Evolutionary conservation across 1,284 basidiomycete genomes (phyloP).

Genomic region (Stygiomarasmius scandens): DNA sequence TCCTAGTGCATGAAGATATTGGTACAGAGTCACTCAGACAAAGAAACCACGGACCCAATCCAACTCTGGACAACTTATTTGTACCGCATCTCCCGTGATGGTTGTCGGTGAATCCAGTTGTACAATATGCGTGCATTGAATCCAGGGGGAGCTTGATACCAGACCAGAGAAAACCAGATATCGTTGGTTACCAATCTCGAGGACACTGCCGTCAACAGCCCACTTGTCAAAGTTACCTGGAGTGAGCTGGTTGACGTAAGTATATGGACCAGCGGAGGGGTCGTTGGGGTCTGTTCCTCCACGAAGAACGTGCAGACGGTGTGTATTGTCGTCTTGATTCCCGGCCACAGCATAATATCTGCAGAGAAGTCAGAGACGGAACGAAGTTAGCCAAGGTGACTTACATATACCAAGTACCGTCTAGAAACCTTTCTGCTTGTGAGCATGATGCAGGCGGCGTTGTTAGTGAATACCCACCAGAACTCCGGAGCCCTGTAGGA

Average conservation of each 20-base stretch:
- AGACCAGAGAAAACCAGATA: slow-evolving; percentile 22
- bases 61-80: slow-evolving; percentile 21
- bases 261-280: slow-evolving; percentile 17
- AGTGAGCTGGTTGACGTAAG: slow-evolving; percentile 20
- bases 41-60: slow-evolving; percentile 12
- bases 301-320: slow-evolving; percentile 21
- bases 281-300: slow-evolving; percentile 21
- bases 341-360: slow-evolving; percentile 24
- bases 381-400: background rate
- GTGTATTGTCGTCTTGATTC: slow-evolving; percentile 21
- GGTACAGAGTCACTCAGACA: too few species aligned
- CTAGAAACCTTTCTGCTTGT: slow-evolving; percentile 15
- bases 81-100: slow-evolving; percentile 18
- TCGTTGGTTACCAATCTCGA: slow-evolving; percentile 16
- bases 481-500: slow-evolving; percentile 10
- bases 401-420: slow-evolving; percentile 23
- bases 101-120: slow-evolving; percentile 18
- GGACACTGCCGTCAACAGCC: slow-evolving; percentile 23
- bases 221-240: slow-evolving; percentile 23
- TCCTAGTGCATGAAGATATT: slow-evolving; percentile 11
- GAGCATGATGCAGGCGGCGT: background rate
- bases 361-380: background rate
- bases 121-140: slow-evolving; percentile 20
- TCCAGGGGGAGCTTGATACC: slow-evolving; percentile 18
- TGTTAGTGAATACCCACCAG: background rate